phyloP scores from a whole-genome alignment of 2,329 filamentous ascomycete species.

The Monilinia polystroma region DNA sequence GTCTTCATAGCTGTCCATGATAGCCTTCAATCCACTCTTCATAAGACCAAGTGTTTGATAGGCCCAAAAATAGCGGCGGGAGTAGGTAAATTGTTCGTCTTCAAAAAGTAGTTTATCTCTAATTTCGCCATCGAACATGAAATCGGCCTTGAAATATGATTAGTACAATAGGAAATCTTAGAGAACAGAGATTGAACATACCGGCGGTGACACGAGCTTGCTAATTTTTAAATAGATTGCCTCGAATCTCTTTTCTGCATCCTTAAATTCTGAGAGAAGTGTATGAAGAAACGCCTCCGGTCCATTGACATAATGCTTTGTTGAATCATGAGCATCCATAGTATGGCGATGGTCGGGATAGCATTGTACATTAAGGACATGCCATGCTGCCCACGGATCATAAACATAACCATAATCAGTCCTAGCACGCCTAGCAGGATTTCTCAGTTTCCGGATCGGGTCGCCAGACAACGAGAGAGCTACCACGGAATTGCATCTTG shows the following conservation, averaged over 20 bases:
- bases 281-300: slow-evolving; percentile 61
- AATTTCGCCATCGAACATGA: slow-evolving; percentile 57
- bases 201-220: slow-evolving; percentile 57
- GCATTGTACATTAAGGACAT: slow-evolving; percentile 57
- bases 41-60: slow-evolving; percentile 60
- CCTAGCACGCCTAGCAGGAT: slow-evolving; percentile 49
- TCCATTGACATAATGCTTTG: slow-evolving; percentile 58
- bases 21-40: slow-evolving; percentile 58
- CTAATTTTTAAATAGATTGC: slow-evolving; percentile 57
- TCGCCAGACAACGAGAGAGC: slow-evolving; percentile 56
- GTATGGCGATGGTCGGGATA: slow-evolving; percentile 59
- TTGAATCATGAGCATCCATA: slow-evolving; percentile 54
- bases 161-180: background rate
- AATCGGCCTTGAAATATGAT: slow-evolving; percentile 44
- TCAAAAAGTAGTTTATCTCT: slow-evolving; percentile 61
- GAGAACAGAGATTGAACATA: slow-evolving; percentile 33
- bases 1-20: slow-evolving; percentile 56
- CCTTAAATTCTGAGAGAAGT: slow-evolving; percentile 58
- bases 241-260: slow-evolving; percentile 58
- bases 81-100: slow-evolving; percentile 58
- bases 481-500: slow-evolving; percentile 58
- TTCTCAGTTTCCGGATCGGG: slow-evolving; percentile 50
- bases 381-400: slow-evolving; percentile 60
- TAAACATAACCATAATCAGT: slow-evolving; percentile 53
- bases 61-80: slow-evolving; percentile 59